Evolutionary conservation across 2,329 filamentous ascomycete species (phyloP).

Genomic region (Diaporthe vaccinii): DNA sequence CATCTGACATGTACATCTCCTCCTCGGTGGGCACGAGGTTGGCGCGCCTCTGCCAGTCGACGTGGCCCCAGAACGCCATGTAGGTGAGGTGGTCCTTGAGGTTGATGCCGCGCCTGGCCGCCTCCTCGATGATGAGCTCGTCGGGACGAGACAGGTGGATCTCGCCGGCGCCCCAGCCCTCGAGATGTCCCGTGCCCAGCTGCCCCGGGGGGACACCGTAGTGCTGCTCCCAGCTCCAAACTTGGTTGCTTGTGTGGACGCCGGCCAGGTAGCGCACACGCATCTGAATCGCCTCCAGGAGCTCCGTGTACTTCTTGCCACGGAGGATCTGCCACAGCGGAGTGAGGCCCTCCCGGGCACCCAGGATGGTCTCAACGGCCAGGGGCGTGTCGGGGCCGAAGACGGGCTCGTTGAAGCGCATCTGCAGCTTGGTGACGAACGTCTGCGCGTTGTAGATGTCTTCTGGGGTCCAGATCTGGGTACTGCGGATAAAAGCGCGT

Average conservation of each 20-base stretch:
- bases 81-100: constrained; percentile 67
- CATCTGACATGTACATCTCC: constrained; percentile 66
- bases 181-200: constrained; percentile 66
- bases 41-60: constrained; percentile 65
- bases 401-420: constrained; percentile 76
- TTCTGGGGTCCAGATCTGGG: constrained; percentile 66
- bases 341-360: constrained; percentile 65
- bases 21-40: constrained; percentile 65
- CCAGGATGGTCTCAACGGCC: constrained; percentile 70
- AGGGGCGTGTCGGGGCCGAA: constrained; percentile 63
- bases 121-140: constrained; percentile 70
- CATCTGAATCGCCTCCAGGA: constrained; percentile 64
- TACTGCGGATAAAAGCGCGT: constrained; percentile 65
- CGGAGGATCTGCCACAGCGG: constrained; percentile 73
- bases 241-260: constrained; percentile 44
- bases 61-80: constrained; percentile 74
- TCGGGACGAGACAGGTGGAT: constrained; percentile 68
- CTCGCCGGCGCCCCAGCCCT: constrained; percentile 67
- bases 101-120: constrained; percentile 62
- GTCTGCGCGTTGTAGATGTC: constrained; percentile 74
- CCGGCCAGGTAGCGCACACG: constrained; percentile 65
- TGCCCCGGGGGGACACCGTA: constrained; percentile 66
- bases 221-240: constrained; percentile 46
- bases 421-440: constrained; percentile 79
- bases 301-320: constrained; percentile 62